Conservation (phyloP, 805 yeast species). For the Saccharomyces mikatae region DNA sequence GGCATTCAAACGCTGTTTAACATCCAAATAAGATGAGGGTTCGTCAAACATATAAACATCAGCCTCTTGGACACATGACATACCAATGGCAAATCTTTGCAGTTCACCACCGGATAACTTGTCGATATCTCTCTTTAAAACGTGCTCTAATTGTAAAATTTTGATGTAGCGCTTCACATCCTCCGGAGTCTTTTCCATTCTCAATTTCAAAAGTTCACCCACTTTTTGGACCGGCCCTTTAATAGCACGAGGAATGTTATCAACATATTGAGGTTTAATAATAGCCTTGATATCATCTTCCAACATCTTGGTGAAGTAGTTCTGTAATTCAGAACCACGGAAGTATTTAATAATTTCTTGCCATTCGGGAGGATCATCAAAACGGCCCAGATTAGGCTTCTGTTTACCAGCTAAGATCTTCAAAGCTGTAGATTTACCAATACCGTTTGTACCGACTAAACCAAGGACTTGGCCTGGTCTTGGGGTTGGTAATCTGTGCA, state of each 20-base stretch:
- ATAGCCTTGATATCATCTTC: conserved; percentile 95
- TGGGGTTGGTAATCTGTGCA: conserved; percentile 95
- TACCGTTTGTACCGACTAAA: conserved; percentile 97
- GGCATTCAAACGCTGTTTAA: conserved; percentile 96
- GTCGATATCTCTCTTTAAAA: conserved; percentile 78
- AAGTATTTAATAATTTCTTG: conserved; percentile 81
- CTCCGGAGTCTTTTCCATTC: conserved; percentile 59
- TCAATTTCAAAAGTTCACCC: conserved; percentile 70
- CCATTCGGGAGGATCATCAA: conserved; percentile 97
- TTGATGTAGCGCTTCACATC: conserved; percentile 57
- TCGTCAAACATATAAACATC: conserved; percentile 98
- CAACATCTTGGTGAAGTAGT: conserved; percentile 85
- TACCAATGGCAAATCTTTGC: conserved; percentile 95
- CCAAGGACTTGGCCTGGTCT: conserved; percentile 99
- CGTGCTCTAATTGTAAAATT: conserved; percentile 65
- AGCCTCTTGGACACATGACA: conserved; percentile 92
- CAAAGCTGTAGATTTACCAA: conserved; percentile 95
- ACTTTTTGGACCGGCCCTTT: conserved; percentile 84
- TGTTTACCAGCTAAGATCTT: conserved; percentile 96
- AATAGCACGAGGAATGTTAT: conserved; percentile 92
- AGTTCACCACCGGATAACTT: conserved; percentile 97
- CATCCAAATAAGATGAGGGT: conserved; percentile 97
- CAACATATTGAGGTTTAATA: conserved; percentile 97
- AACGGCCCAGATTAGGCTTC: conserved; percentile 91
- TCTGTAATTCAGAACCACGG: conserved; percentile 96